Evolutionary conservation across 2,329 filamentous ascomycete species (phyloP), one percentile per base, ranked within the genome.

Genomic region (Amauroascus verrucosus): DNA sequence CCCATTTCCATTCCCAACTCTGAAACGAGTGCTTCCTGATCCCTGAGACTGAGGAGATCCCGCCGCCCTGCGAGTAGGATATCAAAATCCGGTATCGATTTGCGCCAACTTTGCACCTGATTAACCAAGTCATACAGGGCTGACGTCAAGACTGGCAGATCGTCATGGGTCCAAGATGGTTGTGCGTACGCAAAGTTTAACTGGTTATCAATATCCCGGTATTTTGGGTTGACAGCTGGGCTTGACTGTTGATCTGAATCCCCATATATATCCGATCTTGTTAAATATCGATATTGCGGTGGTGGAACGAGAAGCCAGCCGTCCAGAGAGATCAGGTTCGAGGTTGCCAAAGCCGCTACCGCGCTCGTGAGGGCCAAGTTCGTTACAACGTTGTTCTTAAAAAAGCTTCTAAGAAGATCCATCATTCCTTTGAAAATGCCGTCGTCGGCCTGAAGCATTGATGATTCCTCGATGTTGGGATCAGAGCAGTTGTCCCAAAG

Each of bases 301-400:
- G 86, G 85, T 51, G 84, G 81, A 14, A 88, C 83, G 5, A 91
- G 74, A 28, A 97, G 73, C 91, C 93, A 98, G n/a, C 86, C 86
- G 63, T 96, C 88, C 11, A 96, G 77, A 18, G 83, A 82, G 64
- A 95, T 84, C 58, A 87, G 86, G 5, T 88, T 86, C 61, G 93
- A 97, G 0, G 86, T 82, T 9, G 86, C 86, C 38, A 98, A 75
- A 59, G 88, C 85, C 26, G 94, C 79, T 41, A 97, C 75, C 0
- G 86, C 80, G 62, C 94, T 87, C 0, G 91, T 97, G 1, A 96
- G 75, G 0, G 85, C 86, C 2, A 98, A 73, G 61, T 98, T 98
- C 2, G 86, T 90, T 61, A 96, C 88, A 2, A 97, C 83, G 2
- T 88, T 84, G 62, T 98, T 98, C 4, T 87, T 78, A 61, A 96